phyloP scores from a whole-genome alignment of 208 protist genomes.

The Trypanosoma scelopori region DNA sequence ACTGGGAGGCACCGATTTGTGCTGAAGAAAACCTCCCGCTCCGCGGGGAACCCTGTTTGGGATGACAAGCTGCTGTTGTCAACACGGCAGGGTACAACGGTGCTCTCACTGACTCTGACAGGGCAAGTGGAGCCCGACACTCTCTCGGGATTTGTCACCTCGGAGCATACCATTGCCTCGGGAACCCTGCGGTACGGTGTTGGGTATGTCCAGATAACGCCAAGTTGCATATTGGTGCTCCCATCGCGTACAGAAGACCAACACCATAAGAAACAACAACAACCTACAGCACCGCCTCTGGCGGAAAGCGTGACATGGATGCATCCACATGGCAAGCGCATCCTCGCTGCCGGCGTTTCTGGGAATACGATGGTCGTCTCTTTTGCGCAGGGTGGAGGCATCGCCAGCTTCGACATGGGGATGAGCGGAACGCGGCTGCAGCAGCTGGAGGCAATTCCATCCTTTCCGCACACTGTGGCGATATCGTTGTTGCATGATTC shows the following conservation, averaged over 20 bases:
- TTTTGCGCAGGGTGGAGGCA: slow-evolving; percentile 64
- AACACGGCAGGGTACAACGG: slow-evolving; percentile 57
- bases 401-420: slow-evolving; percentile 77
- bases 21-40: slow-evolving; percentile 23
- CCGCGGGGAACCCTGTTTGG: slow-evolving; percentile 15
- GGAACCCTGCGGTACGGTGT: slow-evolving; percentile 60
- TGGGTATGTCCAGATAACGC: slow-evolving; percentile 81
- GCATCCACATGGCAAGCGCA: slow-evolving; percentile 72
- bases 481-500: slow-evolving; percentile 62
- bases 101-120: slow-evolving; percentile 43
- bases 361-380: slow-evolving; percentile 49
- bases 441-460: slow-evolving; percentile 59
- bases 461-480: slow-evolving; percentile 56
- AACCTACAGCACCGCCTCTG: background rate
- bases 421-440: slow-evolving; percentile 53
- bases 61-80: slow-evolving; percentile 64
- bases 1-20: slow-evolving; percentile 3
- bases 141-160: slow-evolving; percentile 49
- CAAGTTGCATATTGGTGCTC: slow-evolving; percentile 55
- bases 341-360: slow-evolving; percentile 67
- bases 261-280: background rate
- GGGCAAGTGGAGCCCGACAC: slow-evolving; percentile 66
- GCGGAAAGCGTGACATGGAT: slow-evolving; percentile 57
- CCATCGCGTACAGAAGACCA: slow-evolving; percentile 11
- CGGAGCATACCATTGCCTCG: slow-evolving; percentile 71